Percentiles rank a stretch among this genome's conserved stretches.
Conservation (phyloP, 2,329 filamentous ascomycete species). For the Fusarium pseudograminearum region DNA sequence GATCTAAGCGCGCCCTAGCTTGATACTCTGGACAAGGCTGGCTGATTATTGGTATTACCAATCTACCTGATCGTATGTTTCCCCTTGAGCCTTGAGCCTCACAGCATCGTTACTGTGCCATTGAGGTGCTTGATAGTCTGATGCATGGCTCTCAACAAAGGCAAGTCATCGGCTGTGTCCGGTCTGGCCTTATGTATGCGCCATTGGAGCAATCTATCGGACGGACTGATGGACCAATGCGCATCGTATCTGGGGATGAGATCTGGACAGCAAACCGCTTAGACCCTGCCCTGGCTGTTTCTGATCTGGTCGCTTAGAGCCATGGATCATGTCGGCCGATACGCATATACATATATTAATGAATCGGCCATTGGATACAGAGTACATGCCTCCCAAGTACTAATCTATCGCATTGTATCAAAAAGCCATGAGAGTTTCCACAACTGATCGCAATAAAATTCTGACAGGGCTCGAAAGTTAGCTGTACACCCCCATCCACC, state of each 20-base stretch:
- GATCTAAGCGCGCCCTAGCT: slow-evolving; percentile 40
- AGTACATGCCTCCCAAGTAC: neutral
- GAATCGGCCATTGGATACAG: slow-evolving; percentile 7
- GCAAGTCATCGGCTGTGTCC: slow-evolving; percentile 21
- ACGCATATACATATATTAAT: slow-evolving; percentile 1
- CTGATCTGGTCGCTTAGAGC: slow-evolving; percentile 17
- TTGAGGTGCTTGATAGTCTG: slow-evolving; percentile 12
- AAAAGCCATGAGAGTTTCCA: slow-evolving; percentile 1
- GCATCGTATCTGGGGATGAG: neutral
- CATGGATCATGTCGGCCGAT: slow-evolving; percentile 8
- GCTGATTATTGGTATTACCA: slow-evolving; percentile 2
- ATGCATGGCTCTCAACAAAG: slow-evolving; percentile 26
- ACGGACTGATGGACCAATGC: neutral
- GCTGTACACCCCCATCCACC: slow-evolving; percentile 24
- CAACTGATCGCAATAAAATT: slow-evolving; percentile 10
- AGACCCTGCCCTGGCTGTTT: slow-evolving; percentile 3
- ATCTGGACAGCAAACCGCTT: slow-evolving; percentile 17
- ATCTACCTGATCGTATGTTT: slow-evolving; percentile 41
- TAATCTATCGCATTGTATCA: neutral
- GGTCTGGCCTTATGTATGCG: neutral
- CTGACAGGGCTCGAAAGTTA: slow-evolving; percentile 15
- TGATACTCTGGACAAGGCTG: slow-evolving; percentile 29
- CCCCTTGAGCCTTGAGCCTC: slow-evolving; percentile 30
- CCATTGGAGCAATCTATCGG: neutral
- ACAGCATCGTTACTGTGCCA: slow-evolving; percentile 7